Conservation (phyloP, 1,284 basidiomycete genomes). For the Flammula alnicola region DNA sequence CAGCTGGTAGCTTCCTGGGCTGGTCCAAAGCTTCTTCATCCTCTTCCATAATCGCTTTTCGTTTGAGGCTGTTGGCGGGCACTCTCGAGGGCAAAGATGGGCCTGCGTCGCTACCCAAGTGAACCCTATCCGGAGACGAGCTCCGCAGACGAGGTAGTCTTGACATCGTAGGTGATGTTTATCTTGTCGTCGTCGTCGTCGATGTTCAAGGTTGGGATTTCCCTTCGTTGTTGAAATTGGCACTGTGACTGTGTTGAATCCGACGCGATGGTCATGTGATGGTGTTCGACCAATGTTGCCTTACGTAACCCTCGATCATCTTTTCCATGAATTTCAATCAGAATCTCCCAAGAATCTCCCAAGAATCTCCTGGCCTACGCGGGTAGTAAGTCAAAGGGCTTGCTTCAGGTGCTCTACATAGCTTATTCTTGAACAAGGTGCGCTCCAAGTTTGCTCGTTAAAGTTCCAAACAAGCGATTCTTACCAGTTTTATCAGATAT, state of each 20-base stretch:
- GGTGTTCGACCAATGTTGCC: slow-evolving; percentile 5
- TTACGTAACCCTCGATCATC: background rate
- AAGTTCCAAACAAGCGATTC: no score
- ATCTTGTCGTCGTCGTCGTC: slow-evolving; percentile 11
- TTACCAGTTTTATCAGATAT: no score
- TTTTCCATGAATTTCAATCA: no score
- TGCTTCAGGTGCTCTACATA: no score
- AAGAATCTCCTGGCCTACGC: no score
- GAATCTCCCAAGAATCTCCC: no score
- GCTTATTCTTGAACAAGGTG: no score
- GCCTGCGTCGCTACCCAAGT: slow-evolving; percentile 20
- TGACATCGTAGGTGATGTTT: slow-evolving; percentile 37
- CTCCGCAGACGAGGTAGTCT: slow-evolving; percentile 44
- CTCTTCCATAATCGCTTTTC: slow-evolving; percentile 44
- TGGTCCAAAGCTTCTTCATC: slow-evolving; percentile 44
- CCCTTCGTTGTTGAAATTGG: slow-evolving; percentile 6
- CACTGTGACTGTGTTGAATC: no score
- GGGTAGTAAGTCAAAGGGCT: no score
- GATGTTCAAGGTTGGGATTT: slow-evolving; percentile 3
- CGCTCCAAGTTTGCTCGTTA: no score
- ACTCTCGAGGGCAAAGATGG: slow-evolving; percentile 33
- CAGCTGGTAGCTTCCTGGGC: slow-evolving; percentile 47
- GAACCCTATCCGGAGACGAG: slow-evolving; percentile 37
- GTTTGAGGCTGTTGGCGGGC: slow-evolving; percentile 37
- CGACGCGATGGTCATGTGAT: slow-evolving; percentile 34